Evolutionary conservation across 345 rosid genomes (phyloP).

Genomic region (Lepidium aucheri): DNA sequence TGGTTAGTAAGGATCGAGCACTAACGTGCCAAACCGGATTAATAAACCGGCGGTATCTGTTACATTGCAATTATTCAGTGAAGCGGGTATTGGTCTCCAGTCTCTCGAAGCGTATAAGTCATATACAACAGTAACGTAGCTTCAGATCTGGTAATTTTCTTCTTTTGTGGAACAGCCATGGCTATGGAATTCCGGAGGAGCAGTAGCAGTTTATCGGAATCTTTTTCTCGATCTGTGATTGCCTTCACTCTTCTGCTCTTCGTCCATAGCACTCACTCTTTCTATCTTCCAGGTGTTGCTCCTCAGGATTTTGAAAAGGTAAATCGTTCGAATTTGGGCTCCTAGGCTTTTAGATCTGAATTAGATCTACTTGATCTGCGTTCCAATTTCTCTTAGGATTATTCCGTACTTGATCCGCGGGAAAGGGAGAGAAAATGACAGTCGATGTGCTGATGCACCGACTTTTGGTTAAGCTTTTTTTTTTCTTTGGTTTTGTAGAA

Average conservation of each 20-base stretch:
- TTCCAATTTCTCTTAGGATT: not conserved
- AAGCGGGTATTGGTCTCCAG: not conserved
- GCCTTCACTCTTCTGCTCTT: slow-evolving; percentile 33
- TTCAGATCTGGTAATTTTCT: slow-evolving; percentile 23
- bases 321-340: not conserved
- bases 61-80: not conserved
- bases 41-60: slow-evolving; percentile 23
- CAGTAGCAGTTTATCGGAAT: slow-evolving; percentile 16
- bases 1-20: too few relatives aligned
- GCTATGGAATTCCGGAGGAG: slow-evolving; percentile 40
- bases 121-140: slow-evolving; percentile 10
- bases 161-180: slow-evolving; percentile 13
- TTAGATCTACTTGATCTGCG: slow-evolving; percentile 16
- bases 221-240: slow-evolving; percentile 16
- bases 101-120: slow-evolving; percentile 22
- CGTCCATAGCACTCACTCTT: slow-evolving; percentile 54
- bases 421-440: not conserved
- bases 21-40: not conserved
- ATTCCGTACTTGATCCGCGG: not conserved
- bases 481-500: not conserved
- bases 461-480: not conserved
- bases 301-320: slow-evolving; percentile 92
- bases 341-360: slow-evolving; percentile 21
- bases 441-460: slow-evolving; percentile 17
- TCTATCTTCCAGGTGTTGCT: slow-evolving; percentile 98